These are phyloP conservation scores for Datisca glomerata DNA, from an alignment of 306 rosid species.

Conservation along the genomic window DNA sequence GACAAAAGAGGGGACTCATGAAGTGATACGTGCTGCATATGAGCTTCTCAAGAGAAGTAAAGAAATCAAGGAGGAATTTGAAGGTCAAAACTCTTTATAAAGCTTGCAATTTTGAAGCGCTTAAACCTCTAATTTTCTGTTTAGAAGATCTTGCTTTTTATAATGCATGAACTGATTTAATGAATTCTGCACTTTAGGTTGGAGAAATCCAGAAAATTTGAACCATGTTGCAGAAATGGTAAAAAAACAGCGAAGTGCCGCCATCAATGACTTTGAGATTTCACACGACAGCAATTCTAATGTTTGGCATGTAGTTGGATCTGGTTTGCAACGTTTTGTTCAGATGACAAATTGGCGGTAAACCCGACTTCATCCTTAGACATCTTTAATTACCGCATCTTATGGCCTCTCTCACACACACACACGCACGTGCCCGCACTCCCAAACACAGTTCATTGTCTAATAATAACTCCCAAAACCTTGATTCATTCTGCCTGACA, in stretches of 20 bases:
- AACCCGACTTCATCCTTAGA: slow-evolving; percentile 11
- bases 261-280: slow-evolving; percentile 78
- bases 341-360: slow-evolving; percentile 98
- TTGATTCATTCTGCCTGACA: too few relatives aligned
- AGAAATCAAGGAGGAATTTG: slow-evolving; percentile 32
- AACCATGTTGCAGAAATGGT: slow-evolving; percentile 62
- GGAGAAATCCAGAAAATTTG: slow-evolving; percentile 32
- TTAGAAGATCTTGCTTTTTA: background rate
- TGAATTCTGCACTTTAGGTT: slow-evolving; percentile 31
- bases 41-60: slow-evolving; percentile 44
- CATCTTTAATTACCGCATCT: background rate
- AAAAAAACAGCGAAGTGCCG: slow-evolving; percentile 56
- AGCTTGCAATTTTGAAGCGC: too few relatives aligned
- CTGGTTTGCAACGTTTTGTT: slow-evolving; percentile 84
- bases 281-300: slow-evolving; percentile 40
- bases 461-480: too few relatives aligned
- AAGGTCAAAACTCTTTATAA: slow-evolving; percentile 28
- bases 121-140: slow-evolving; percentile 4
- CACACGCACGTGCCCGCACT: too few relatives aligned
- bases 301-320: slow-evolving; percentile 68
- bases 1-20: slow-evolving; percentile 66
- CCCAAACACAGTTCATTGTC: too few relatives aligned
- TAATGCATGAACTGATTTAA: slow-evolving; percentile 11
- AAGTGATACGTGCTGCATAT: slow-evolving; percentile 61
- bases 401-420: too few relatives aligned